Percentiles rank a stretch among this genome's conserved stretches.
Evolutionary conservation across 164 flowering plant species (phyloP).

Genomic region (Liriodendron chinense): DNA sequence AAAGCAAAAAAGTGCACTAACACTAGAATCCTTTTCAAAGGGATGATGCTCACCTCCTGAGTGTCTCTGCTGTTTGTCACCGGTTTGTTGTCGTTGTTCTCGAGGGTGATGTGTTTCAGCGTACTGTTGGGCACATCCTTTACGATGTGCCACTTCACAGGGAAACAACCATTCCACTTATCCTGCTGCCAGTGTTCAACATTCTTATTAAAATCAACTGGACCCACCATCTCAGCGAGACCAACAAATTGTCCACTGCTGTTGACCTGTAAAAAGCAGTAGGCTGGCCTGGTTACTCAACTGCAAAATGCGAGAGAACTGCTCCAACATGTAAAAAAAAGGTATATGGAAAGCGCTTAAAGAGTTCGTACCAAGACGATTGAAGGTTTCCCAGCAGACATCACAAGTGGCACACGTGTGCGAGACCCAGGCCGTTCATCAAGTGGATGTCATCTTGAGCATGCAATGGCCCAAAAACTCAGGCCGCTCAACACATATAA

Average conservation of each 20-base stretch:
- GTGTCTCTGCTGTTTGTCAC: conserved; percentile 90
- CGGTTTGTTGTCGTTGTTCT: conserved; percentile 83
- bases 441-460: no score
- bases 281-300: not conserved
- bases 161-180: conserved; percentile 85
- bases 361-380: not conserved
- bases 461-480: no score
- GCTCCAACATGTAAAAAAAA: not conserved
- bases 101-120: conserved; percentile 77
- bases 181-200: conserved; percentile 91
- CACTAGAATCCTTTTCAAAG: not conserved
- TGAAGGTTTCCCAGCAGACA: not conserved
- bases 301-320: not conserved
- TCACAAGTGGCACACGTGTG: not conserved
- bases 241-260: conserved; percentile 92
- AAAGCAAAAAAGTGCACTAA: not conserved
- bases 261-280: conserved; percentile 53
- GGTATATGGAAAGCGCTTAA: no score
- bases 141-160: conserved; percentile 86
- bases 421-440: no score
- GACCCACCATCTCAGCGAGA: conserved; percentile 79
- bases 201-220: conserved; percentile 77
- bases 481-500: no score
- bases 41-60: conserved; percentile 57
- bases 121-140: conserved; percentile 84